Conservation (phyloP, 2,329 filamentous ascomycete genomes). For the Xylaria sp. region DNA sequence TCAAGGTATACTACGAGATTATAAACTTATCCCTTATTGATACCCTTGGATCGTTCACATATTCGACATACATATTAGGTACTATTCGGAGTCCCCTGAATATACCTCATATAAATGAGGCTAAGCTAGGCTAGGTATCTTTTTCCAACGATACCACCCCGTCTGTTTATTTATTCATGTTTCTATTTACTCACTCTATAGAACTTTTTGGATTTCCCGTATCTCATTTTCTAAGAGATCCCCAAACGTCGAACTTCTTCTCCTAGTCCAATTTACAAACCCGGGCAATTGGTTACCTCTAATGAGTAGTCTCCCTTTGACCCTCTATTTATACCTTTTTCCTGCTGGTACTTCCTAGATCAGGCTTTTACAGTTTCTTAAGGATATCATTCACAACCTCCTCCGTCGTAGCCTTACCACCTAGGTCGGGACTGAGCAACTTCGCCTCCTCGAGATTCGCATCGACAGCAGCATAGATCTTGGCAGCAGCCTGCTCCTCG, state of each 20-base stretch:
- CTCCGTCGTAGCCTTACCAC: conserved; percentile 84
- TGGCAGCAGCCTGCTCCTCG: conserved; percentile 85
- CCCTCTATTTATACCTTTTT: too few species aligned
- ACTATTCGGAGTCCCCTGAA: neutral
- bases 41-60: too few species aligned
- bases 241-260: too few species aligned
- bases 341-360: too few species aligned
- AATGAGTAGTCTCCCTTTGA: too few species aligned
- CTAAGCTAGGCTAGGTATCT: neutral
- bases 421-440: conserved; percentile 88
- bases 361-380: conserved; percentile 72
- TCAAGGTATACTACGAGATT: neutral
- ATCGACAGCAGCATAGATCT: conserved; percentile 92
- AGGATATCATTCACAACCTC: conserved; percentile 90
- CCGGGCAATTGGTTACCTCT: too few species aligned
- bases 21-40: too few species aligned
- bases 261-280: neutral
- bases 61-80: too few species aligned
- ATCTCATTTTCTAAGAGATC: too few species aligned
- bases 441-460: conserved; percentile 85
- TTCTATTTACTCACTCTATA: neutral
- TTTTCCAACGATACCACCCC: neutral
- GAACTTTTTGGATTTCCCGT: neutral
- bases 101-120: neutral
- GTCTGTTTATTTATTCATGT: conserved; percentile 3